Evolutionary conservation across 1,284 basidiomycete genomes (phyloP).

Genomic region (Singerocomus inundabilis): DNA sequence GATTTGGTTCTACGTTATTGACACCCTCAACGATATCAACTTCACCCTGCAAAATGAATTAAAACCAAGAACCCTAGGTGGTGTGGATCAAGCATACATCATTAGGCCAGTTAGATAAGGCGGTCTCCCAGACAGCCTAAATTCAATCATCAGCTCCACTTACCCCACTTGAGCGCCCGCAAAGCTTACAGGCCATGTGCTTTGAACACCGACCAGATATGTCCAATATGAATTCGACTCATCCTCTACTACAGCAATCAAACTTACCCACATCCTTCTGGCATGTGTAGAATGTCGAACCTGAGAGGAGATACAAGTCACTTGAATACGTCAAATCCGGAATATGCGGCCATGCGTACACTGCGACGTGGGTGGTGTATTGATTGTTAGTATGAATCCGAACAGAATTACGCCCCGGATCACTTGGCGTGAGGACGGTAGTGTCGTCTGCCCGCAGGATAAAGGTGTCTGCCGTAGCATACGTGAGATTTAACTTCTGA

Average conservation of each 20-base stretch:
- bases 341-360: slow-evolving; percentile 41
- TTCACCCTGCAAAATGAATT: slow-evolving; percentile 39
- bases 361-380: slow-evolving; percentile 53
- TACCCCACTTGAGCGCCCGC: neutral
- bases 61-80: neutral
- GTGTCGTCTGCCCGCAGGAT: slow-evolving; percentile 54
- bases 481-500: slow-evolving; percentile 45
- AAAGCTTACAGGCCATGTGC: slow-evolving; percentile 45
- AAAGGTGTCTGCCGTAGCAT: slow-evolving; percentile 44
- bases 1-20: slow-evolving; percentile 36
- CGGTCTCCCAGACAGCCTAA: slow-evolving; percentile 51
- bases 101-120: slow-evolving; percentile 49
- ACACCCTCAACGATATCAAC: slow-evolving; percentile 42
- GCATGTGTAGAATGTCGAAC: slow-evolving; percentile 44
- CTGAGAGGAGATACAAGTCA: slow-evolving; percentile 19
- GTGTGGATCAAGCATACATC: slow-evolving; percentile 30
- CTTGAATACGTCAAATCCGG: neutral
- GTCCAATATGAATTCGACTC: neutral
- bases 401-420: slow-evolving; percentile 59
- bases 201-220: slow-evolving; percentile 20
- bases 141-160: slow-evolving; percentile 8
- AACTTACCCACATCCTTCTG: slow-evolving; percentile 65
- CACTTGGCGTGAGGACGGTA: slow-evolving; percentile 42
- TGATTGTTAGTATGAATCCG: slow-evolving; percentile 50
- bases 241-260: too few species aligned